Evolutionary conservation across 805 yeast genomes (phyloP), one percentile per base, ranked within the genome.

Genomic region (Diddensiella transvaalensis): DNA sequence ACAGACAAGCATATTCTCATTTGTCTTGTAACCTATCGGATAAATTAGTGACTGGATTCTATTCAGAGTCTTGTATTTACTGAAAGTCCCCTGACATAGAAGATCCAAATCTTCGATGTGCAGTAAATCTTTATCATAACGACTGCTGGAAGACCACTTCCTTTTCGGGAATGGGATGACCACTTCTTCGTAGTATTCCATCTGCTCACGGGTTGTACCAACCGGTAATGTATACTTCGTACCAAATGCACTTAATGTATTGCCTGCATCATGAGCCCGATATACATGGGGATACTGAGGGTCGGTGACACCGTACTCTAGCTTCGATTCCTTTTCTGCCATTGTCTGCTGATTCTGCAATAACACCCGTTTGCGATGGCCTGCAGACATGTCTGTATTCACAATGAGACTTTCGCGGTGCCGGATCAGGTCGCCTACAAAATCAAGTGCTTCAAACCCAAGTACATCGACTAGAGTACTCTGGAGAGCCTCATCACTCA

Each of bases 1-100:
- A 79, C 97, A 90, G 3, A 90, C 88, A 44, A 90, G 71, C 96
- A 93, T 87, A 61, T 91, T 91, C 60, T 91, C 97, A 64, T 87
- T 89, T 3, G 97, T 85, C 47, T 85, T 81, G 64, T 91, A 93
- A 0, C 96, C 98, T 11, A 90, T 87, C 0, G 96, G 96, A 57
- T 75, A 93, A 1, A 91, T 95, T 52, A 93, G 72, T 15, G 96
- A 84, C 67, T 91, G 99, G 77, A 93, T 85, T 56, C 85, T 78
- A 67, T 91, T 91, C 56, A 91, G 72, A 0, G 85, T 76, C 49
- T 78, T 73, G 65, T 93, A 93, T 24, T 83, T 82, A 49, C 77
- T 77, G 65, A 93, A 93, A 0, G 97, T 89, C 0, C 91, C 87
- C 52, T 76, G 81, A 65, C 98, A 91, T 6, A 87, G 66, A 42